Evolutionary conservation across 2,329 filamentous ascomycete genomes (phyloP), one percentile per base, ranked within the genome.

Genomic region (Aspergillus persii): DNA sequence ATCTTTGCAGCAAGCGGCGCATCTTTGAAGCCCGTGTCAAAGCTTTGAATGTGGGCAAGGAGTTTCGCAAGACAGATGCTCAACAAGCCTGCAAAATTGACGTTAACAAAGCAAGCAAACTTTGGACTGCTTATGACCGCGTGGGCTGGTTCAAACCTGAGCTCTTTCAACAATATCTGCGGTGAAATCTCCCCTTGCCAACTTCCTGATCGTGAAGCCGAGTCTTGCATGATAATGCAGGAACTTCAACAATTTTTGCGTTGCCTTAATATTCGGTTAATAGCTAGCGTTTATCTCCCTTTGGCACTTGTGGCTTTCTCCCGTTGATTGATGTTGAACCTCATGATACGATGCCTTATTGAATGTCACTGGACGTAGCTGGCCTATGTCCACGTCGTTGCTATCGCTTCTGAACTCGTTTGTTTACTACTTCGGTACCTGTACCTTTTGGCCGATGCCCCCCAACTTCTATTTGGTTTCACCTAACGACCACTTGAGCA

Each of bases 81-180:
- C 94, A 98, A 75, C 91, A 96, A 74, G 92, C 91, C n/a, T 96
- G 92, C 83, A 96, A 96, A 80, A 96, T 97, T 64, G 94, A 98
- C 69, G 94, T 98, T 74, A 97, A 97, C 81, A 98, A 97, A 81
- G 92, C 93, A 3, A 96, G 91, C 65, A 94, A 94, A 75, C 82
- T 98, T 50, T 96, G 92, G 90, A 88, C 87, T 41, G 92, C 92
- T 5, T 98, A 91, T 71, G 90, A 96, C 53, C 89, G 87, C 68
- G 90, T 95, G 41, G 90, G 89, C 66, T 96, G 92, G 91, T 86
- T 96, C 63, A 82, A 89, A 47, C 76, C 75, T 8, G 74, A 80
- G 49, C 77, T 78, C 70, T 83, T 85, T 62, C 68, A 74, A 58
- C 71, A 81, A 61, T 80, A 77, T 63, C 66, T 71, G 56, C 67